phyloP scores from a whole-genome alignment of 495 filamentous ascomycete species.

The Aspergillus olivimuriae region DNA sequence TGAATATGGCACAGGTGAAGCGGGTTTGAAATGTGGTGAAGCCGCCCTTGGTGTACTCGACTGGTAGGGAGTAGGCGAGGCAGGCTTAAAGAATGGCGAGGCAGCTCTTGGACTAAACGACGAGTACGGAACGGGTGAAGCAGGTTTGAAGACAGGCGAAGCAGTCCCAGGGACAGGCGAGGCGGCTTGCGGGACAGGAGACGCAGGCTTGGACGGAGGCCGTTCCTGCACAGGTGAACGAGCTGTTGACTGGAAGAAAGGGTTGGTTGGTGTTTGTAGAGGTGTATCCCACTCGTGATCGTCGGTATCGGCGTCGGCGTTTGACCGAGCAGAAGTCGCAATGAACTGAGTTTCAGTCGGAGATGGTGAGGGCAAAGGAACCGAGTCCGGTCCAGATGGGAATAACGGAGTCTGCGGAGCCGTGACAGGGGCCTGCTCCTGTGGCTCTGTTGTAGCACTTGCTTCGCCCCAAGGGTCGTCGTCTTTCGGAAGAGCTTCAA shows the following conservation, averaged over 20 bases:
- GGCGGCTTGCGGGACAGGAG: slow-evolving; percentile 8
- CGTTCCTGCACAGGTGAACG: slow-evolving; percentile 1
- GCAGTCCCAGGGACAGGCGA: slow-evolving; percentile 9
- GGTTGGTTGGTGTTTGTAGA: background rate
- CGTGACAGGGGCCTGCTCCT: slow-evolving; percentile 16
- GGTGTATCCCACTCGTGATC: slow-evolving; percentile 5
- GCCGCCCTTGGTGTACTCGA: slow-evolving; percentile 7
- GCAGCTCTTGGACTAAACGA: background rate
- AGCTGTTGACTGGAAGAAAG: slow-evolving; percentile 4
- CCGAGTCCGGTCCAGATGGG: slow-evolving; percentile 4
- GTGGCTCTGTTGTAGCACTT: slow-evolving; percentile 9
- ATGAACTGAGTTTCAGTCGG: slow-evolving; percentile 12
- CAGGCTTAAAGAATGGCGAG: background rate
- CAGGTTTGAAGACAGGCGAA: slow-evolving; percentile 8
- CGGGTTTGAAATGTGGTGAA: slow-evolving; percentile 7
- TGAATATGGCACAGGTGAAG: slow-evolving; percentile 1
- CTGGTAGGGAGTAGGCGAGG: background rate
- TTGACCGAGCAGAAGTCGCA: slow-evolving; percentile 3
- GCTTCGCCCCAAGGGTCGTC: slow-evolving; percentile 12
- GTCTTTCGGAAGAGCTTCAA: slow-evolving; percentile 8
- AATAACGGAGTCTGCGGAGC: slow-evolving; percentile 16
- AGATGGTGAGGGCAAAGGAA: slow-evolving; percentile 27
- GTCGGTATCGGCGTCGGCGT: slow-evolving; percentile 1
- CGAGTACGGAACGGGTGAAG: background rate
- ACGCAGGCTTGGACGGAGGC: slow-evolving; percentile 1